A percentile compares a stretch with the other conserved stretches of the same genome.
These are phyloP conservation scores for Clausena lansium DNA, from an alignment of 345 rosid species.

Conservation along the genomic window DNA sequence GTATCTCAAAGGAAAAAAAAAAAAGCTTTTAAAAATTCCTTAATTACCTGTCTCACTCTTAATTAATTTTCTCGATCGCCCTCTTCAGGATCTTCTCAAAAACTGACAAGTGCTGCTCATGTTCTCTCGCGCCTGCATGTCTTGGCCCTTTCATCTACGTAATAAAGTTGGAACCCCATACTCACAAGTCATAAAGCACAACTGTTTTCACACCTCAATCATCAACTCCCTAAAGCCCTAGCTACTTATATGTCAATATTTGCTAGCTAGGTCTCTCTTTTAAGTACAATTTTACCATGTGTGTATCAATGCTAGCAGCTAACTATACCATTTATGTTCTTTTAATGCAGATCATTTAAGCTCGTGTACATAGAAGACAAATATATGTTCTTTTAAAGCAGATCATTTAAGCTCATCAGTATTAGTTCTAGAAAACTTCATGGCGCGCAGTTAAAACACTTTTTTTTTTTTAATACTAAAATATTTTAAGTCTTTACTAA, in stretches of 20 bases:
- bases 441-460: too few species aligned
- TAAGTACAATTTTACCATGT: too few species aligned
- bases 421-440: too few species aligned
- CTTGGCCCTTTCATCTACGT: constrained; percentile 39
- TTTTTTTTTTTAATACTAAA: too few species aligned
- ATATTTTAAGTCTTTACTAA: too few species aligned
- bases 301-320: too few species aligned
- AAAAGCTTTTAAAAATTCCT: background rate
- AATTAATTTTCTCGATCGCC: background rate
- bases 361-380: too few species aligned
- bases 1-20: background rate
- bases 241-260: background rate
- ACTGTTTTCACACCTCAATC: background rate
- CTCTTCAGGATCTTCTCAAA: background rate
- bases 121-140: constrained; percentile 37
- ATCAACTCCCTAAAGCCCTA: background rate
- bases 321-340: too few species aligned
- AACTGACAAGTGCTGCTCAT: background rate
- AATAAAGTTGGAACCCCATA: constrained; percentile 15
- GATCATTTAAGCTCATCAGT: too few species aligned
- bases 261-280: too few species aligned
- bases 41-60: background rate
- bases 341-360: too few species aligned
- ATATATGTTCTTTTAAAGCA: too few species aligned
- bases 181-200: background rate